Base-by-base conservation (phyloP, 257 asterid species). In the Ilex asprella region DNA sequence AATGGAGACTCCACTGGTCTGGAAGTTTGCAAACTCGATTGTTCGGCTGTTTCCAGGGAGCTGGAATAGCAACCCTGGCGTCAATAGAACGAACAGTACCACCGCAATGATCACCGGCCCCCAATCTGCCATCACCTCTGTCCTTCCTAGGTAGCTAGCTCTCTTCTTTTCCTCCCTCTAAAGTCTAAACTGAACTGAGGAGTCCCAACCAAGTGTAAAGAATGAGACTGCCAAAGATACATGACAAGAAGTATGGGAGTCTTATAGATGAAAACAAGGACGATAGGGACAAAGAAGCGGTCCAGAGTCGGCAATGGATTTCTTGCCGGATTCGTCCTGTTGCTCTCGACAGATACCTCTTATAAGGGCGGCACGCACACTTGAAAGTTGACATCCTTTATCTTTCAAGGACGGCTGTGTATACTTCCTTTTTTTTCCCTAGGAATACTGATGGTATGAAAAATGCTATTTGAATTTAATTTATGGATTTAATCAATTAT, bases 11-110 rank as follows among this genome's bases (percentile, higher is more conserved):
- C 87, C 82, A 55, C 78, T 81, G 2, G 87, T 81, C 41, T 62
- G 72, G 80, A 81, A 65, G 76, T 75, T 81, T 41, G 29, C 35
- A 30, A 81, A 75, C 69, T 78, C 84, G n/a, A 78, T 61, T 3
- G 71, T 59, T 70, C 61, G 68, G 39, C 44, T 54, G 30, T 66
- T 59, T 14, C 84, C 84, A 0, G 87, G 87, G 6, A 81, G 84
- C 55, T 81, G 87, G 71, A 81, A 78, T 1, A 81, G 50, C 39
- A 81, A 68, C 8, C 87, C 84, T 0, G 87, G 87, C 12, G 78
- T 73, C 16, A 81, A 60, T 3, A 81, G 9, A 47, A 78, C 79
- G 39, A 81, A 81, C 5, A 81, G 51, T 60, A 78, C 71, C 30
- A 78, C 82, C 14, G 78, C 76, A 41, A 81, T 35, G 21, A 81